A percentile compares a stretch with the other conserved stretches of the same genome.
Evolutionary conservation across 2,329 filamentous ascomycete species (phyloP).

Genomic region (Aureobasidium sp.): DNA sequence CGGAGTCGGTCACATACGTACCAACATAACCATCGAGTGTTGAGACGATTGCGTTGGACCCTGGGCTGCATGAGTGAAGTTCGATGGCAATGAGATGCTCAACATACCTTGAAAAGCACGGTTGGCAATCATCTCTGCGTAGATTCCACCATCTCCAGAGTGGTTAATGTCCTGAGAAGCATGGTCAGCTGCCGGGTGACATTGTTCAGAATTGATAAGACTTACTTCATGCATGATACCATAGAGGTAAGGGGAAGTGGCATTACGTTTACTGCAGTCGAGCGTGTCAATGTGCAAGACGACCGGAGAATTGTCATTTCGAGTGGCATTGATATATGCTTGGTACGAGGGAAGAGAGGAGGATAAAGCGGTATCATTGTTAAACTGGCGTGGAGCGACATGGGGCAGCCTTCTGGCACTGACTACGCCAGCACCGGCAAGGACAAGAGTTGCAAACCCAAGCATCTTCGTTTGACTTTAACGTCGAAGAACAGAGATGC

Average conservation of each 20-base stretch:
- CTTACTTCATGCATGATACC: slow-evolving; percentile 18
- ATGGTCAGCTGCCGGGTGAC: background rate
- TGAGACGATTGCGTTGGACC: slow-evolving; percentile 21
- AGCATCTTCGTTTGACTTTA: slow-evolving; percentile 10
- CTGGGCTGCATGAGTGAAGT: slow-evolving; percentile 1
- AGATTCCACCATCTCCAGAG: slow-evolving; percentile 65
- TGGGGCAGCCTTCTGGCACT: slow-evolving; percentile 15
- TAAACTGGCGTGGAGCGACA: slow-evolving; percentile 2
- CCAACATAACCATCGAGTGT: slow-evolving; percentile 21
- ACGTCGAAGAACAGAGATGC: background rate
- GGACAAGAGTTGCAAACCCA: slow-evolving; percentile 2
- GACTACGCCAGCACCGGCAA: slow-evolving; percentile 1
- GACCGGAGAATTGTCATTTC: slow-evolving; percentile 18
- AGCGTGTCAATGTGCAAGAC: slow-evolving; percentile 15
- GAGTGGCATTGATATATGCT: slow-evolving; percentile 19
- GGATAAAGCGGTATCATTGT: background rate
- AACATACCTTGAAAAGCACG: slow-evolving; percentile 55
- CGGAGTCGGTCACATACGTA: slow-evolving; percentile 21
- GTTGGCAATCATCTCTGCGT: slow-evolving; percentile 64
- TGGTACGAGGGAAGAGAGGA: slow-evolving; percentile 15
- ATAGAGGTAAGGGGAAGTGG: slow-evolving; percentile 18
- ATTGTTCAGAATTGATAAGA: background rate
- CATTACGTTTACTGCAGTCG: slow-evolving; percentile 16
- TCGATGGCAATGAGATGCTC: background rate
- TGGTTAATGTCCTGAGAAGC: slow-evolving; percentile 36